Percentiles rank a stretch among this genome's conserved stretches.
Evolutionary conservation across 2,329 filamentous ascomycete genomes (phyloP).

Genomic region (Calonectria leucothoes): DNA sequence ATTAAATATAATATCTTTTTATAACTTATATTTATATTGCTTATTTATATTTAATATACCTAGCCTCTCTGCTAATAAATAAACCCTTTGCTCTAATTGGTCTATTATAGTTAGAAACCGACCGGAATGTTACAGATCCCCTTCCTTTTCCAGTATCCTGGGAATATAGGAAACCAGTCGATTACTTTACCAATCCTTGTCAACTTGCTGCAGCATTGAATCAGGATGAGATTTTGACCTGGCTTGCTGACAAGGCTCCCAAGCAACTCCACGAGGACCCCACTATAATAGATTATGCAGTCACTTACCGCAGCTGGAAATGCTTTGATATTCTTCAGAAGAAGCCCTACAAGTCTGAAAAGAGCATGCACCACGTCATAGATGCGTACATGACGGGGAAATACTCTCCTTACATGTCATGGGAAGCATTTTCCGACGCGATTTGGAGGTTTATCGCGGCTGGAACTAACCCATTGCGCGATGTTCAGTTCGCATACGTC

Average conservation of each 20-base stretch:
- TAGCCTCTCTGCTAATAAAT: too few species aligned
- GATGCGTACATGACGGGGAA: neutral
- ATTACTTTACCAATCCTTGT: neutral
- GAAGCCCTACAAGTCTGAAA: neutral
- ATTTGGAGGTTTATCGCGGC: neutral
- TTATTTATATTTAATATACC: too few species aligned
- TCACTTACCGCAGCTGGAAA: neutral
- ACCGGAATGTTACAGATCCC: too few species aligned
- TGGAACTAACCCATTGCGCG: neutral
- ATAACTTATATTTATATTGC: too few species aligned
- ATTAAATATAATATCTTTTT: too few species aligned
- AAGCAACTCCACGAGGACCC: neutral
- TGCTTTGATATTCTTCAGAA: neutral
- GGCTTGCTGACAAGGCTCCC: neutral
- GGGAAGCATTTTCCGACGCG: neutral
- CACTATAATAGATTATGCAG: neutral
- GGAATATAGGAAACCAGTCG: neutral
- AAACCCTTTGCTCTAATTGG: too few species aligned
- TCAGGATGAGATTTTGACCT: neutral
- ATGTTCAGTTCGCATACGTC: neutral
- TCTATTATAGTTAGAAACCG: too few species aligned
- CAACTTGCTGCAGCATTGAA: neutral
- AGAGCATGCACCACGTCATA: neutral
- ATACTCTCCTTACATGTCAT: neutral
- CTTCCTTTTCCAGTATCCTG: too few species aligned